Percentiles rank a stretch among this genome's conserved stretches.
Evolutionary conservation across 805 yeast species (phyloP).

Genomic region (Nakazawaea anatomiae): DNA sequence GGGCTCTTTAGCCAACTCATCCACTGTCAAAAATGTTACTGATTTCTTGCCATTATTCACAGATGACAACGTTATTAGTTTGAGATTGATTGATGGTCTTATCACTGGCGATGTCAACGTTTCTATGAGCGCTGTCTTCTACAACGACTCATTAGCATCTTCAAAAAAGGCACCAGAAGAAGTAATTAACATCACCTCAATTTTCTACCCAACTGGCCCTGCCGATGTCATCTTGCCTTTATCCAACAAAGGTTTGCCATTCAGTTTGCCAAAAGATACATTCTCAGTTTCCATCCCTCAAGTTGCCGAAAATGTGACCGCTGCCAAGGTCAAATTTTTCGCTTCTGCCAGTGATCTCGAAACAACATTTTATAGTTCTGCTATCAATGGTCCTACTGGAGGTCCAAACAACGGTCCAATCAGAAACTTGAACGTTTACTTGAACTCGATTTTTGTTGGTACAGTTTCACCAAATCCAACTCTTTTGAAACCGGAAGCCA

Average conservation of each 20-base stretch:
- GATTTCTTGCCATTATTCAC: conserved; percentile 20
- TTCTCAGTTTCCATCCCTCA: conserved; percentile 19
- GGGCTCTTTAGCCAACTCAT: conserved; percentile 16
- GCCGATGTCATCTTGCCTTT: conserved; percentile 21
- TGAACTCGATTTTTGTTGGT: conserved; percentile 17
- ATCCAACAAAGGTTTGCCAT: conserved; percentile 16
- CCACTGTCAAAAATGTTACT: conserved; percentile 22
- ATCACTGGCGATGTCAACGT: conserved; percentile 15
- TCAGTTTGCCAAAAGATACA: conserved; percentile 17
- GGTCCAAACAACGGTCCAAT: conserved; percentile 19
- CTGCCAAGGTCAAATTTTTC: conserved; percentile 21
- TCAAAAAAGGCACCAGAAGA: conserved; percentile 2
- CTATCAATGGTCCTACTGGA: conserved; percentile 11
- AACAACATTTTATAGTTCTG: conserved; percentile 17
- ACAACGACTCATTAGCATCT: conserved; percentile 16
- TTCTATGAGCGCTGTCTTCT: conserved; percentile 19
- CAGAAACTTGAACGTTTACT: conserved; percentile 22
- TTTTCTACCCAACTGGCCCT: conserved; percentile 18
- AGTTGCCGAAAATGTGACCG: conserved; percentile 18
- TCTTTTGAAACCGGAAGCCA: conserved; percentile 21
- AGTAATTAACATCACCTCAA: conserved; percentile 11
- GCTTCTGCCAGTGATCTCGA: conserved; percentile 25
- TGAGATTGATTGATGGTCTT: conserved; percentile 21
- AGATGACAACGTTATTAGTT: conserved; percentile 11
- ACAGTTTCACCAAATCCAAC: conserved; percentile 25